These are phyloP conservation scores for Nothopassalora personata DNA, from an alignment of 2,329 filamentous ascomycete genomes.

Conservation along the genomic window DNA sequence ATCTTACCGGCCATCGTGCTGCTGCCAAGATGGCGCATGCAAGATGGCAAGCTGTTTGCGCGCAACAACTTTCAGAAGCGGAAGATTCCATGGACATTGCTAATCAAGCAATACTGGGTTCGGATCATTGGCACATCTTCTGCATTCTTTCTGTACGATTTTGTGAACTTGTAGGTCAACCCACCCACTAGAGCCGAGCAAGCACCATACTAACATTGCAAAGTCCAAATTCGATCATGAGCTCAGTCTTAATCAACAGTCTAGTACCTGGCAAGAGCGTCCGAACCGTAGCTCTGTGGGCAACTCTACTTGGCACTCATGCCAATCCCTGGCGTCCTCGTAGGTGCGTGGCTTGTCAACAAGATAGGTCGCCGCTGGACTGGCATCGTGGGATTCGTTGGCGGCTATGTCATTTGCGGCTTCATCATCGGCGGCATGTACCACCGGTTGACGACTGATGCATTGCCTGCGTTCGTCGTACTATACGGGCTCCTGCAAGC, in stretches of 20 bases:
- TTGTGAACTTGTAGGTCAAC: conserved; percentile 44
- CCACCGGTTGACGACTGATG: conserved; percentile 41
- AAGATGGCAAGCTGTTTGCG: conserved; percentile 47
- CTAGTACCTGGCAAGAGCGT: conserved; percentile 34
- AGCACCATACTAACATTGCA: conserved; percentile 35
- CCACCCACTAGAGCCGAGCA: conserved; percentile 31
- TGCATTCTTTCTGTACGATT: conserved; percentile 36
- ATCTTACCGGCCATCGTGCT: conserved; percentile 45
- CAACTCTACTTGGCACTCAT: conserved; percentile 44
- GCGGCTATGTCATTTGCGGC: conserved; percentile 48
- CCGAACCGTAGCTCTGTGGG: conserved; percentile 44
- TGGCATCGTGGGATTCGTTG: conserved; percentile 47
- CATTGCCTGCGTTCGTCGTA: conserved; percentile 47
- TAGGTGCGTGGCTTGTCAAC: conserved; percentile 47
- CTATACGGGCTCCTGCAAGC: conserved; percentile 51
- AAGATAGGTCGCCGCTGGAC: conserved; percentile 46
- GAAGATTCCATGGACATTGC: conserved; percentile 42
- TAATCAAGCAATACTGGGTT: conserved; percentile 35
- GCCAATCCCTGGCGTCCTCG: conserved; percentile 46
- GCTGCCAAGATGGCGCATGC: conserved; percentile 33
- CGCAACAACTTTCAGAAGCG: conserved; percentile 44
- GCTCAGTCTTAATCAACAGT: conserved; percentile 38
- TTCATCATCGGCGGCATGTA: conserved; percentile 49
- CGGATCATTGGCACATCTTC: conserved; percentile 17
- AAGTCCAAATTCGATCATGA: conserved; percentile 44